Conservation (phyloP, 208 protist species). For the Hexamita inflata region DNA sequence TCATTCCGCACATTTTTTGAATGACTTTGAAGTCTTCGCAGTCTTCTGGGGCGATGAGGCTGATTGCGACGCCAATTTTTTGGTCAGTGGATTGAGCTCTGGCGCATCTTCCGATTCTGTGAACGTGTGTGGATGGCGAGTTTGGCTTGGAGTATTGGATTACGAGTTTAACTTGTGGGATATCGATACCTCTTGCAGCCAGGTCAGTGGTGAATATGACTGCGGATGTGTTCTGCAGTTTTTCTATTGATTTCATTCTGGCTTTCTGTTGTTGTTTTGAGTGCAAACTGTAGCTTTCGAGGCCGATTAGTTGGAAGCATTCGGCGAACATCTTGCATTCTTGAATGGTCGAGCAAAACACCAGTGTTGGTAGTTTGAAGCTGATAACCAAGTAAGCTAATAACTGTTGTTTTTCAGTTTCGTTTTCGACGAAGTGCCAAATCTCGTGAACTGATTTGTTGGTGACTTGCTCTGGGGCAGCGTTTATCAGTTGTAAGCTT, state of each 20-base stretch:
- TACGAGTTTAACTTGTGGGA: conserved; percentile 4
- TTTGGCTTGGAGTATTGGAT: neutral
- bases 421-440: neutral
- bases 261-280: neutral
- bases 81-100: neutral
- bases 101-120: conserved; percentile 7
- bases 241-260: neutral
- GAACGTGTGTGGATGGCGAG: neutral
- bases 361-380: neutral
- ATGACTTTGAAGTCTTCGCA: neutral
- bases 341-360: neutral
- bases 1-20: neutral
- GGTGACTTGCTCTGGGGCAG: neutral
- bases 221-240: neutral
- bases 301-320: neutral
- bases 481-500: neutral
- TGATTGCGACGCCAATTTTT: neutral
- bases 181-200: conserved; percentile 10
- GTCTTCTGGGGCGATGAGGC: neutral
- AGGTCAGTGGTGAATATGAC: conserved; percentile 10
- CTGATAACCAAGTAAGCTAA: neutral
- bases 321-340: neutral
- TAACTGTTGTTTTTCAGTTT: neutral
- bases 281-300: neutral
- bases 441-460: conserved; percentile 8